Percentiles rank a stretch among this genome's conserved stretches.
phyloP scores from a whole-genome alignment of 2,329 filamentous ascomycete genomes.

The Hymenoscyphus infarciens region DNA sequence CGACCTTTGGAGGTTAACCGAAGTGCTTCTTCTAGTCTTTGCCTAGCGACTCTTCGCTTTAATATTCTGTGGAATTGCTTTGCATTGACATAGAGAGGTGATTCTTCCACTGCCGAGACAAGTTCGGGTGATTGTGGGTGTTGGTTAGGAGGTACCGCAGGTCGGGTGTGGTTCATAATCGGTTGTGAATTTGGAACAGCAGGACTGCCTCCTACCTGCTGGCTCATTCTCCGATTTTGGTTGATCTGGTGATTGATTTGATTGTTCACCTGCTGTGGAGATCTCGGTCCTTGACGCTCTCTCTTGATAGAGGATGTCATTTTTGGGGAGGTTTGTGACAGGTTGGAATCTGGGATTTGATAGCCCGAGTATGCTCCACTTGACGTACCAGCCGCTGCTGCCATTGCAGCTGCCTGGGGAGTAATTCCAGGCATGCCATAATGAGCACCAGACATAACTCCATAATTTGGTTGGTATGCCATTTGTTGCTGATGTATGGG shows the following conservation, averaged over 20 bases:
- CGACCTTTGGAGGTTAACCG: slow-evolving; percentile 90
- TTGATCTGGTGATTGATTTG: slow-evolving; percentile 48
- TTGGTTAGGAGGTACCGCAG: slow-evolving; percentile 58
- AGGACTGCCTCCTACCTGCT: slow-evolving; percentile 65
- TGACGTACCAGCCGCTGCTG: slow-evolving; percentile 83
- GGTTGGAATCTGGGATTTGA: slow-evolving; percentile 66
- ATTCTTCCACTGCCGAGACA: slow-evolving; percentile 75
- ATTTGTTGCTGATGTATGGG: slow-evolving; percentile 59
- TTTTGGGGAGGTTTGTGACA: slow-evolving; percentile 70
- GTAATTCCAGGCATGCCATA: slow-evolving; percentile 74
- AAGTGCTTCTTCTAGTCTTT: slow-evolving; percentile 88
- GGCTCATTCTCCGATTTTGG: slow-evolving; percentile 69
- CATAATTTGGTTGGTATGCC: slow-evolving; percentile 75
- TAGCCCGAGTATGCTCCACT: slow-evolving; percentile 65
- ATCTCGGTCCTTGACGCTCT: slow-evolving; percentile 69
- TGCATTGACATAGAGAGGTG: slow-evolving; percentile 94
- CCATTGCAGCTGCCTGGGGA: slow-evolving; percentile 83
- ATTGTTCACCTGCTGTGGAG: slow-evolving; percentile 59
- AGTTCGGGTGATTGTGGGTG: slow-evolving; percentile 77
- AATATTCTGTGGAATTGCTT: slow-evolving; percentile 98
- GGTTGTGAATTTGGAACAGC: slow-evolving; percentile 69
- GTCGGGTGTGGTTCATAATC: slow-evolving; percentile 67
- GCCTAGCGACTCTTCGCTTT: slow-evolving; percentile 87
- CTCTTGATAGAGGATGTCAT: slow-evolving; percentile 67
- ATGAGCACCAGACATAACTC: slow-evolving; percentile 73